Percentiles rank a stretch among this genome's conserved stretches.
These are phyloP conservation scores for Terana coerulea DNA, from an alignment of 768 basidiomycete species.

Conservation along the genomic window DNA sequence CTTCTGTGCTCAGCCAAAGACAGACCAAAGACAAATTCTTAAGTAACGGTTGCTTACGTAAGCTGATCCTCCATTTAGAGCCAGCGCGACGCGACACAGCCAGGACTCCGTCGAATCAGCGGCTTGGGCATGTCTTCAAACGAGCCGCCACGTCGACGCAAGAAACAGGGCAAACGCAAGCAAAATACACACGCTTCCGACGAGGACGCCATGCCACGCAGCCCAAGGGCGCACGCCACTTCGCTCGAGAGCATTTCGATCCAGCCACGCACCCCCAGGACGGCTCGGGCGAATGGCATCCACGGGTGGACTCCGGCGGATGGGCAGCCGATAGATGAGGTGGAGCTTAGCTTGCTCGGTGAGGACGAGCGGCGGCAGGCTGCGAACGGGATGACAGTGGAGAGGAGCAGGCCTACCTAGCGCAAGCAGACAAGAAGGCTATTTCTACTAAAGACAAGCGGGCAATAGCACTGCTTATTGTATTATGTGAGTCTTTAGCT, in stretches of 20 bases:
- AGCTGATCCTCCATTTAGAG: constrained; percentile 1
- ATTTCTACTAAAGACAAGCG: constrained; percentile 76
- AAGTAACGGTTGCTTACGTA: constrained; percentile 9
- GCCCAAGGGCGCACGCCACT: constrained; percentile 20
- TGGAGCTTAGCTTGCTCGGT: constrained; percentile 58
- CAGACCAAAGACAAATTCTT: too few species aligned
- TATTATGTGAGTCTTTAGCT: constrained; percentile 66
- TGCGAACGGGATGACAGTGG: constrained; percentile 38
- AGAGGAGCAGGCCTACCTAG: constrained; percentile 29
- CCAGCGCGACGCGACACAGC: constrained; percentile 14
- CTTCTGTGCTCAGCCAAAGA: too few species aligned
- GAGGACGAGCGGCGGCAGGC: constrained; percentile 52
- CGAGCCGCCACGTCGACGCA: constrained; percentile 9
- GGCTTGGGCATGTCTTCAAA: constrained; percentile 10
- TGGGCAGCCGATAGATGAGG: constrained; percentile 37
- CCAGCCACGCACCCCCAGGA: constrained; percentile 24
- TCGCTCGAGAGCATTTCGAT: constrained; percentile 27
- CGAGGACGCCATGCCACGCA: constrained; percentile 19
- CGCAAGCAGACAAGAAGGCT: constrained; percentile 37
- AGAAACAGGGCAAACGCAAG: constrained; percentile 3
- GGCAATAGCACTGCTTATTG: constrained; percentile 79
- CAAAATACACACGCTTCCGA: constrained; percentile 2
- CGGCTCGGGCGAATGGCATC: constrained; percentile 14
- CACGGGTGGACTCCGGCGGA: constrained; percentile 16
- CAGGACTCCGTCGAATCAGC: constrained; percentile 1